Percentiles rank a stretch among this genome's conserved stretches.
Evolutionary conservation across 2,329 filamentous ascomycete species (phyloP).

Genomic region (Colletotrichum abscissum): DNA sequence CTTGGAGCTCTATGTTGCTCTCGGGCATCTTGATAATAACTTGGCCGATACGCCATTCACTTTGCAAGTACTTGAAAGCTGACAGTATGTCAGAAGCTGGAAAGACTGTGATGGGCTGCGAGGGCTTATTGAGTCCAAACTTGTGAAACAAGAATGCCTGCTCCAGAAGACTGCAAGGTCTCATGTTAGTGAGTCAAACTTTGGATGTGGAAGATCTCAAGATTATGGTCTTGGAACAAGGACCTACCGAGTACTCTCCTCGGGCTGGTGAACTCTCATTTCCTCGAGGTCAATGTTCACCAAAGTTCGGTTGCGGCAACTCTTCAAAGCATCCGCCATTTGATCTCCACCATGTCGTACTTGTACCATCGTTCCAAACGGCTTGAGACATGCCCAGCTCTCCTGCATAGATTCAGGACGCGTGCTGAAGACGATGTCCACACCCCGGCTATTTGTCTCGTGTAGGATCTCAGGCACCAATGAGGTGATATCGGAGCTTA

Average conservation of each 20-base stretch:
- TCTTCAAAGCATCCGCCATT: slow-evolving; percentile 54
- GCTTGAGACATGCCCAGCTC: slow-evolving; percentile 56
- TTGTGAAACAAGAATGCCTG: slow-evolving; percentile 13
- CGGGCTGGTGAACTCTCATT: background rate
- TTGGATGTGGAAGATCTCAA: too few relatives aligned
- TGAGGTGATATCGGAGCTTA: slow-evolving; percentile 42
- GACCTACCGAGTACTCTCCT: slow-evolving; percentile 11
- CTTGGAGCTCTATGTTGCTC: background rate
- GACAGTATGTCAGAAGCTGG: slow-evolving; percentile 44
- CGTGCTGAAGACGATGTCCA: slow-evolving; percentile 54
- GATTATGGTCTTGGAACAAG: background rate
- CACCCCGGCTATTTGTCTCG: slow-evolving; percentile 43
- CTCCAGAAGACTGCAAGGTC: background rate
- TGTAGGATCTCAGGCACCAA: slow-evolving; percentile 44
- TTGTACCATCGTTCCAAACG: slow-evolving; percentile 57
- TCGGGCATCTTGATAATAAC: slow-evolving; percentile 47
- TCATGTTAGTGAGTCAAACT: background rate
- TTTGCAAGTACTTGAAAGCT: slow-evolving; percentile 57
- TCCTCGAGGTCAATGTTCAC: slow-evolving; percentile 46
- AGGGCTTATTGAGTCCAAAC: slow-evolving; percentile 6
- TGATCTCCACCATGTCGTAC: slow-evolving; percentile 55
- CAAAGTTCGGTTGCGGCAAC: slow-evolving; percentile 46
- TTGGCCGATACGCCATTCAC: slow-evolving; percentile 55
- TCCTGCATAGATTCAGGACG: slow-evolving; percentile 52
- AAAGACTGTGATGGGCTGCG: slow-evolving; percentile 40